These are phyloP conservation scores for Lactifluus piperatus DNA, from an alignment of 768 basidiomycete genomes.

Conservation along the genomic window DNA sequence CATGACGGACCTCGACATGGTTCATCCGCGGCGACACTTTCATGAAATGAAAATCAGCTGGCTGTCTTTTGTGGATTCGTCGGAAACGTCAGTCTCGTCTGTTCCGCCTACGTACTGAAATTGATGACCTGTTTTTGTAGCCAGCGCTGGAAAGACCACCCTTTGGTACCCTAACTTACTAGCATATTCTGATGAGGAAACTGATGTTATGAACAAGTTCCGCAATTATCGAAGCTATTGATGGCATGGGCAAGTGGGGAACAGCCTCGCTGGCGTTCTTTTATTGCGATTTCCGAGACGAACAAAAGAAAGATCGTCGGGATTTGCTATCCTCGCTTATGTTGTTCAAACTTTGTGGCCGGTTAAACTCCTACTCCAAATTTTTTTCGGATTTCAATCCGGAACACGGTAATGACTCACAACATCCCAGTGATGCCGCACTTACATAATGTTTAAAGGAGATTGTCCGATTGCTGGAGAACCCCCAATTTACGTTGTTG, in stretches of 20 bases:
- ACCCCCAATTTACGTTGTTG: neutral
- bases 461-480: neutral
- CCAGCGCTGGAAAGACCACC: neutral
- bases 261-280: neutral
- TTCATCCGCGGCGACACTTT: neutral
- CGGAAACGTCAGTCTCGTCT: neutral
- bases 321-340: neutral
- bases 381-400: neutral
- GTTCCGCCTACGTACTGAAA: neutral
- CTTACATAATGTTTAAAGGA: neutral
- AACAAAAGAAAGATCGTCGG: neutral
- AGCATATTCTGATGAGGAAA: neutral
- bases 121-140: neutral
- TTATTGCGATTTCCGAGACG: slow-evolving; percentile 1
- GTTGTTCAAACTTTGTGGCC: neutral
- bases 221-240: neutral
- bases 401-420: neutral
- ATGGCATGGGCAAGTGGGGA: neutral
- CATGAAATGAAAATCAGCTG: neutral
- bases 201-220: neutral
- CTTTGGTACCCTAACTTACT: neutral
- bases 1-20: neutral
- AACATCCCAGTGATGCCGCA: neutral
- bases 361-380: neutral
- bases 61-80: neutral